Percentiles rank a stretch among this genome's conserved stretches.
Conservation (phyloP, 108 stramenopile genomes). For the Aurantiochytrium sp. region DNA sequence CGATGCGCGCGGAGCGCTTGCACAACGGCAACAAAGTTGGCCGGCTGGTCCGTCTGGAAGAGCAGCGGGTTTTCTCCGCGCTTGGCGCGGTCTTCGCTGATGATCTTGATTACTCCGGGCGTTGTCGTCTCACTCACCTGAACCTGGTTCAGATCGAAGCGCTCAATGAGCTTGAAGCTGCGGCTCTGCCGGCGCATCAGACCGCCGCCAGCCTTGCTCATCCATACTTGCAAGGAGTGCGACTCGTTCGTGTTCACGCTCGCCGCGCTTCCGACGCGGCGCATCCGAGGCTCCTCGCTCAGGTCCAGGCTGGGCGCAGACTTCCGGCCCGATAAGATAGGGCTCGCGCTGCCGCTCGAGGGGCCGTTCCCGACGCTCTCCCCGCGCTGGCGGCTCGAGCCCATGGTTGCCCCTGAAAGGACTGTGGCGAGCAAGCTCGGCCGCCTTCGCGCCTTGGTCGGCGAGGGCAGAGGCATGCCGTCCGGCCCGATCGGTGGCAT, state of each 20-base stretch:
- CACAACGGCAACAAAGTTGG: not conserved
- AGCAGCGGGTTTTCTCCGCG: not conserved
- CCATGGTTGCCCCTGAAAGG: too few species aligned
- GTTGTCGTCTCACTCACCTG: not conserved
- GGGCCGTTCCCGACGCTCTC: too few species aligned
- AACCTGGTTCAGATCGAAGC: not conserved
- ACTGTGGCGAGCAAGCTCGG: too few species aligned
- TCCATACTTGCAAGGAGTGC: not conserved
- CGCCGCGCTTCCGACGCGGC: too few species aligned
- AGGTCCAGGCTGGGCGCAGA: too few species aligned
- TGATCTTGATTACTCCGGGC: not conserved
- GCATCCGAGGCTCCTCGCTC: too few species aligned
- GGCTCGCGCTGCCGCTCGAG: too few species aligned
- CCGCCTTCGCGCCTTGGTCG: too few species aligned
- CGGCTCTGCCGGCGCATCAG: not conserved
- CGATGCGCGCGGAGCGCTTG: not conserved
- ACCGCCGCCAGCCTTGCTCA: not conserved
- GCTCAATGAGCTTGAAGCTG: not conserved
- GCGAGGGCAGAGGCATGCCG: too few species aligned
- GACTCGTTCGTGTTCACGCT: not conserved
- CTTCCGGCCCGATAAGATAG: too few species aligned
- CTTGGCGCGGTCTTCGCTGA: not conserved
- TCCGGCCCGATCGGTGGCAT: too few species aligned
- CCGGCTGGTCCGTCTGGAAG: not conserved
- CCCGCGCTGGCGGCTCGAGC: too few species aligned